phyloP scores from a whole-genome alignment of 2,329 filamentous ascomycete species.

The Fusarium sarcochroum region DNA sequence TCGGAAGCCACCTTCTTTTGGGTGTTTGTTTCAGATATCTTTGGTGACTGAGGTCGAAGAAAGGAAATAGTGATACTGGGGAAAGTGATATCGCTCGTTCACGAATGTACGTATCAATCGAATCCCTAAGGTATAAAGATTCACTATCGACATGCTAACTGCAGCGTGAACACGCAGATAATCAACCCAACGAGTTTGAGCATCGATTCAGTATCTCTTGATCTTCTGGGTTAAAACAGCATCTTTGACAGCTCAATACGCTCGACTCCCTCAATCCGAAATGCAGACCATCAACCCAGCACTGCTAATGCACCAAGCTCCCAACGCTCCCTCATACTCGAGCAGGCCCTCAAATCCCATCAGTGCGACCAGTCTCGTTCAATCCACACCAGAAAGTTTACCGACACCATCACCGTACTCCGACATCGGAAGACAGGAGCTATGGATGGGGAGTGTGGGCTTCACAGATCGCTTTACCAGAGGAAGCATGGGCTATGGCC shows the following conservation, averaged over 20 bases:
- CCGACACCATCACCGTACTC: slow-evolving; percentile 8
- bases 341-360: not conserved
- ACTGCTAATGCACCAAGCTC: not conserved
- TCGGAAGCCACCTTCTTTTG: not conserved
- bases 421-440: not conserved
- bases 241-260: not conserved
- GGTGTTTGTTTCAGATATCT: not conserved
- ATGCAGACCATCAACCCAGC: slow-evolving; percentile 27
- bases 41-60: slow-evolving; percentile 6
- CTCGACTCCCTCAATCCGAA: not conserved
- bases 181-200: too few species aligned
- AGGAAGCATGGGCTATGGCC: slow-evolving; percentile 21
- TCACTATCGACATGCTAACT: not conserved
- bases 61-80: slow-evolving; percentile 14
- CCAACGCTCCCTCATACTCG: not conserved
- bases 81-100: not conserved
- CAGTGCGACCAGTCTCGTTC: accelerated
- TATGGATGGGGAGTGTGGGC: slow-evolving; percentile 42
- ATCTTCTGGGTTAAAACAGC: not conserved
- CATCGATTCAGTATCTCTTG: not conserved
- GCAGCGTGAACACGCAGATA: too few species aligned
- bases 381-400: not conserved
- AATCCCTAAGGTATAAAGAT: not conserved
- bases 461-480: slow-evolving; percentile 32
- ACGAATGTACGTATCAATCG: too few species aligned